Base-by-base conservation (phyloP, 2,329 filamentous ascomycete species). In the Colletotrichum sp. region DNA sequence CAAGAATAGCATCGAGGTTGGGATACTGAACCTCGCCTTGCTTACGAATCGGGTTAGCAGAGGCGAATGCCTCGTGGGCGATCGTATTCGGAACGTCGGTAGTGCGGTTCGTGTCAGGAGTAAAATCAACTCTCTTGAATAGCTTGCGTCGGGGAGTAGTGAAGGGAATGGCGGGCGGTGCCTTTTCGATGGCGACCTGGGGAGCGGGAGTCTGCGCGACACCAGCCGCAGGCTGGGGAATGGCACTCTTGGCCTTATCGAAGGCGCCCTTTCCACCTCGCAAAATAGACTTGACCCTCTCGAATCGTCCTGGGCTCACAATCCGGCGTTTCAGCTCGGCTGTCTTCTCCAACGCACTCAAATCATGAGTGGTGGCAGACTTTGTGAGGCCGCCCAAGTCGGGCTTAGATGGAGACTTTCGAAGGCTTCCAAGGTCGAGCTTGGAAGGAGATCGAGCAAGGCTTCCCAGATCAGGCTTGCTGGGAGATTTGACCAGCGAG, bases 121-220 rank as follows among this genome's bases (percentile, higher is more conserved):
- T 95, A 81, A 98, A 98, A 67, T 94, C 93, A 44, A 98, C 95
- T 72, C 91, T 93, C 86, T 98, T 98, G 21, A 85, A 83, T 49
- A 88, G 82, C 83, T 92, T 94, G 28, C 92, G 90, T 36, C 93
- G 92, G 9, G 94, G 94, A 2, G 94, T 95, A 7, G 92, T 92
- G 71, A 92, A 85, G 8, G 90, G 88, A 21, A 88, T 82, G 5
- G 87, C 82, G 68, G 89, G 89, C 36, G 92, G 82, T 26, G 88
- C 85, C 79, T 91, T 92, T 36, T 92, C 87, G 15, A 89, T 52
- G 10, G 44, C 82, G 21, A 83, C 84, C 3, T 81, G 78, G 9
- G 87, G 85, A 10, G 82, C 85, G 3, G 90, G 89, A 0, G 89
- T 90, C 80, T 88, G 88, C 1, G 88, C 88, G 10, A 80, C 77